These are phyloP conservation scores for Aspergillus piperis DNA, from an alignment of 2,329 filamentous ascomycete species.

Conservation along the genomic window DNA sequence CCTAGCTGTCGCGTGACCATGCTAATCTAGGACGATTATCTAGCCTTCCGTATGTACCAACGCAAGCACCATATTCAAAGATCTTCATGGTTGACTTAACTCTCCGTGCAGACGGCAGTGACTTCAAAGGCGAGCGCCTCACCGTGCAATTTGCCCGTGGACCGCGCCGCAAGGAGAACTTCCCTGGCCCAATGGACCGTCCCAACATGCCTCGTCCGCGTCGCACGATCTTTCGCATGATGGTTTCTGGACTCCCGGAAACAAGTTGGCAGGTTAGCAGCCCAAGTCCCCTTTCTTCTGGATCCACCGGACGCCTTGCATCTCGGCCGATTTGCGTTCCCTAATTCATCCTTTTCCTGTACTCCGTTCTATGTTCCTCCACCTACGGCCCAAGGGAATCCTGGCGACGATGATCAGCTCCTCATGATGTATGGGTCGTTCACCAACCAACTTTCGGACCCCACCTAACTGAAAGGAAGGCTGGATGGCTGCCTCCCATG, in stretches of 20 bases:
- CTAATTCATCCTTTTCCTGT: slow-evolving; percentile 14
- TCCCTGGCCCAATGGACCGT: slow-evolving; percentile 64
- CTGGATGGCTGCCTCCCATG: background rate
- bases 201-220: slow-evolving; percentile 73
- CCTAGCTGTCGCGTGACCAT: slow-evolving; percentile 11
- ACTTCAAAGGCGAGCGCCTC: slow-evolving; percentile 96
- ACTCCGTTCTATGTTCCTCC: background rate
- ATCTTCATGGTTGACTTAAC: slow-evolving; percentile 35
- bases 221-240: slow-evolving; percentile 94
- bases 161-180: slow-evolving; percentile 68
- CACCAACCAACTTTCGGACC: background rate
- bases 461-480: background rate
- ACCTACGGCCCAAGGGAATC: background rate
- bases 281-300: slow-evolving; percentile 35
- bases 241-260: slow-evolving; percentile 95
- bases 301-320: slow-evolving; percentile 27
- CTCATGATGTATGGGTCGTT: background rate
- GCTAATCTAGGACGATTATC: slow-evolving; percentile 21
- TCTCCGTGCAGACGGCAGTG: slow-evolving; percentile 74
- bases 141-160: slow-evolving; percentile 98
- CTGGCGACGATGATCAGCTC: background rate
- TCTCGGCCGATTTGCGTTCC: slow-evolving; percentile 20
- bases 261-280: slow-evolving; percentile 99
- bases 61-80: slow-evolving; percentile 61
- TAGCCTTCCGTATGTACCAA: slow-evolving; percentile 58